Percentiles rank a stretch among this genome's conserved stretches.
Conservation (phyloP, 2,329 filamentous ascomycete genomes). For the Alternaria burnsii region DNA sequence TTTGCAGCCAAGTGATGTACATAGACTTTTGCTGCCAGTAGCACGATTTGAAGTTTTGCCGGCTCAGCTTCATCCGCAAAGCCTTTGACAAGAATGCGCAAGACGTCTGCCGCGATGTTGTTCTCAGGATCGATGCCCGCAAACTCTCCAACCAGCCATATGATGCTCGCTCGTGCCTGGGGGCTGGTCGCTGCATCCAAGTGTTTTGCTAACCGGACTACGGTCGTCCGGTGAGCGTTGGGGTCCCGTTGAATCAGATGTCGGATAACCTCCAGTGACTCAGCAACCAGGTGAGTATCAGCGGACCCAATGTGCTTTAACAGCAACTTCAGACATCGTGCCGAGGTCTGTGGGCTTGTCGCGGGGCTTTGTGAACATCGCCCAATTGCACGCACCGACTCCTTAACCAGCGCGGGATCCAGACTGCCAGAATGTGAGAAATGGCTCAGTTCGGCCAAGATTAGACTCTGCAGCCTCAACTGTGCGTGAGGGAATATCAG, state of each 20-base stretch:
- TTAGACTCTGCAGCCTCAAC: constrained; percentile 79
- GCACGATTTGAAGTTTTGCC: constrained; percentile 88
- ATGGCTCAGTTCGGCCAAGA: constrained; percentile 92
- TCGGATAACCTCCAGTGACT: constrained; percentile 92
- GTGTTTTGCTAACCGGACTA: constrained; percentile 88
- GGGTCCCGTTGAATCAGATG: constrained; percentile 95
- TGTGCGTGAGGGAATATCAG: constrained; percentile 88
- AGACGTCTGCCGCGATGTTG: constrained; percentile 91
- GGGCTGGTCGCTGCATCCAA: constrained; percentile 88
- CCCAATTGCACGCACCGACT: constrained; percentile 91
- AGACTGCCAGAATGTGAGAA: constrained; percentile 88
- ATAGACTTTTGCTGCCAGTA: constrained; percentile 96
- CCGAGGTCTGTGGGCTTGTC: constrained; percentile 59
- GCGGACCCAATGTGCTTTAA: constrained; percentile 87
- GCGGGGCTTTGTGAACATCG: constrained; percentile 78
- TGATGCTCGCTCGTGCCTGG: constrained; percentile 89
- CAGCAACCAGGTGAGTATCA: constrained; percentile 87
- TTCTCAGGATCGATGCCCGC: constrained; percentile 80
- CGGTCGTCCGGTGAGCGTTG: constrained; percentile 79
- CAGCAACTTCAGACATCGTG: constrained; percentile 82
- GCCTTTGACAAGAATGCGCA: constrained; percentile 85
- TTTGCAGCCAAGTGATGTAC: constrained; percentile 81
- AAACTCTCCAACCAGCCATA: constrained; percentile 97
- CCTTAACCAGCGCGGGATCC: constrained; percentile 80
- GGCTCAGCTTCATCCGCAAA: constrained; percentile 85